Base-by-base conservation (phyloP, 192 early-diverging fungal species). In the Lobosporangium transversale region DNA sequence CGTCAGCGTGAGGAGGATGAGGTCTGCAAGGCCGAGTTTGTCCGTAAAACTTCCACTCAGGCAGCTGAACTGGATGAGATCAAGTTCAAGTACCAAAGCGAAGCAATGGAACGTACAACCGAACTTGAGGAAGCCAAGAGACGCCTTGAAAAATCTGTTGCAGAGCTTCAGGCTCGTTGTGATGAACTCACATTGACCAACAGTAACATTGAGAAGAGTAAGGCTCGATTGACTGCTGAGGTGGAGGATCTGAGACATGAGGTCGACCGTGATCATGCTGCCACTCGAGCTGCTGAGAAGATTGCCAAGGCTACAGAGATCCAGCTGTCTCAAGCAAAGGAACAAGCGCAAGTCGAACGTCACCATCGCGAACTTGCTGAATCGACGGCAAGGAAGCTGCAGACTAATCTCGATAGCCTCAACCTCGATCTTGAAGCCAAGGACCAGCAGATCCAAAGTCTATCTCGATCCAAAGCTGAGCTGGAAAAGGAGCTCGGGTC, bases 161-260 rank as follows among this genome's bases (percentile, higher is more conserved):
- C 52, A 15, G 73, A 76, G 20, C 48, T 76, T 4, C 73, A 76
- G 36, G 58, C 37, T 12, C 73, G 73, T 31, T 44, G 60, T 33
- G 73, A 76, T 29, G 90, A 91, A 42, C 62, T 87, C 21, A 86
- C 88, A 27, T 78, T 86, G 45, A 81, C 74, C 32, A 70, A 81
- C 40, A 69, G 80, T 24, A 88, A 84, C 30, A 65, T 91, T 27
- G 94, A 96, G 24, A 91, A 93, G 79, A 87, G 90, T 6, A 90
- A 89, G 52, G 63, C 79, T 0, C 81, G 89, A 5, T 79, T 94
- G 9, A 85, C 82, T 4, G 62, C 88, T 42, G 94, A 94, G 67
- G 84, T 91, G 12, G 92, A 94, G 75, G 93, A 95, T 55, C 70
- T 92, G 33, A 81, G 86, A 17, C 83, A 88, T 59, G 91, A 93